Evolutionary conservation across 345 rosid genomes (phyloP).

Genomic region (Rhizophora apiculata): DNA sequence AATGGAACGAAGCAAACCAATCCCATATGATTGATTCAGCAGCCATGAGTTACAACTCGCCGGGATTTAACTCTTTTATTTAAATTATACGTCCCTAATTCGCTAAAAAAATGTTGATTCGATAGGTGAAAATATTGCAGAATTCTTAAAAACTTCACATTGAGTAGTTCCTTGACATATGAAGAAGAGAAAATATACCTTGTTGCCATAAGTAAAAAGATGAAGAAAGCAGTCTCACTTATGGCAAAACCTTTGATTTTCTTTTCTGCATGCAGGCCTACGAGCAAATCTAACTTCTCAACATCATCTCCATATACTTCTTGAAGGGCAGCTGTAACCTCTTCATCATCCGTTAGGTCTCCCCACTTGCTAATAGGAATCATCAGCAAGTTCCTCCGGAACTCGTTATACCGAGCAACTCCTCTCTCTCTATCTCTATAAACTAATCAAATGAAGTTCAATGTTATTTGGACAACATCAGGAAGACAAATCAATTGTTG

Average conservation of each 20-base stretch:
- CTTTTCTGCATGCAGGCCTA: slow-evolving; percentile 65
- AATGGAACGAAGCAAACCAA: neutral
- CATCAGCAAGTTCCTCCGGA: slow-evolving; percentile 40
- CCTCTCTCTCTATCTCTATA: slow-evolving; percentile 63
- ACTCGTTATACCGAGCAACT: slow-evolving; percentile 54
- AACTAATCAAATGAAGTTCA: slow-evolving; percentile 23
- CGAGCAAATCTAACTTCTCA: slow-evolving; percentile 51
- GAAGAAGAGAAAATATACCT: slow-evolving; percentile 28
- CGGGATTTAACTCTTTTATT: too few species aligned
- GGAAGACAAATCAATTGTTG: neutral
- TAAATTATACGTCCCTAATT: too few species aligned
- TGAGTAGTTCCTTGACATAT: too few species aligned
- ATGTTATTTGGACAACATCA: neutral
- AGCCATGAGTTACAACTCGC: too few species aligned
- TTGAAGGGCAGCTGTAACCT: slow-evolving; percentile 31
- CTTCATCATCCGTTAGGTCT: slow-evolving; percentile 53
- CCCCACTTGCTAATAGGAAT: slow-evolving; percentile 56
- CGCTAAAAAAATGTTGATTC: too few species aligned
- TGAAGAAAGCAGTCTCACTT: slow-evolving; percentile 56
- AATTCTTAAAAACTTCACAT: too few species aligned
- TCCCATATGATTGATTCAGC: neutral
- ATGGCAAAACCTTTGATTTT: slow-evolving; percentile 65
- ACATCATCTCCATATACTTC: slow-evolving; percentile 53
- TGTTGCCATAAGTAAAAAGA: slow-evolving; percentile 49
- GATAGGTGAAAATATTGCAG: too few species aligned